Percentiles rank a stretch among this genome's conserved stretches.
Evolutionary conservation across 2,329 filamentous ascomycete genomes (phyloP).

Genomic region (Torrubiella hemipterigena): DNA sequence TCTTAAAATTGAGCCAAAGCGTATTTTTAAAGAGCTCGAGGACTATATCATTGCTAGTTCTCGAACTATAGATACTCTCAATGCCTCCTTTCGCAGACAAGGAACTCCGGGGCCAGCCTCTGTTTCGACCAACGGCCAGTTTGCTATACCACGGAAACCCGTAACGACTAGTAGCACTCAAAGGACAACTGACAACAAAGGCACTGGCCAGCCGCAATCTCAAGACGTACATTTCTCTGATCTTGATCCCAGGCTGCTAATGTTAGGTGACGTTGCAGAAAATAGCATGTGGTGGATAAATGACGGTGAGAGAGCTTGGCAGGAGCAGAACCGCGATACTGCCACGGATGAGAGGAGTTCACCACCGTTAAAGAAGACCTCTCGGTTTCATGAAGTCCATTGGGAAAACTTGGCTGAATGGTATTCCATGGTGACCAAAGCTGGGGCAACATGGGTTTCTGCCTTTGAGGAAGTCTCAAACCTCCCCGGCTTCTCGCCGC

Average conservation of each 20-base stretch:
- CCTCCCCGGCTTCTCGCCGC: too few species aligned
- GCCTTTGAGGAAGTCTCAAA: slow-evolving; percentile 48
- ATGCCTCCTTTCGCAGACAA: slow-evolving; percentile 71
- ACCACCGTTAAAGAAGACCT: too few species aligned
- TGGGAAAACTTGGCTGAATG: slow-evolving; percentile 62
- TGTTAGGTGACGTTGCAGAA: slow-evolving; percentile 65
- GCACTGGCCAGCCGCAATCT: slow-evolving; percentile 6
- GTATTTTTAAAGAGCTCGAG: slow-evolving; percentile 64
- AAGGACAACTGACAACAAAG: too few species aligned
- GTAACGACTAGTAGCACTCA: too few species aligned
- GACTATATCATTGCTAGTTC: slow-evolving; percentile 64
- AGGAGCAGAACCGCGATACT: too few species aligned
- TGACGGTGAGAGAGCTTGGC: too few species aligned
- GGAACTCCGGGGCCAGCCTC: too few species aligned
- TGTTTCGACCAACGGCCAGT: too few species aligned
- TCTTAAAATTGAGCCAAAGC: slow-evolving; percentile 29
- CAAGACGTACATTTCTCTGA: slow-evolving; percentile 28
- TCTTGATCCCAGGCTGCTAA: slow-evolving; percentile 61
- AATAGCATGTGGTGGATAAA: slow-evolving; percentile 78
- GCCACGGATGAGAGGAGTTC: too few species aligned
- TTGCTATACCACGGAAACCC: too few species aligned
- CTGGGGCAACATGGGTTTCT: slow-evolving; percentile 54
- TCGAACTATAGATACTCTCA: slow-evolving; percentile 58
- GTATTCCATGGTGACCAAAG: slow-evolving; percentile 59
- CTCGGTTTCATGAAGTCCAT: slow-evolving; percentile 60